Conservation (phyloP, 805 yeast species). For the Lachancea kluyveri region DNA sequence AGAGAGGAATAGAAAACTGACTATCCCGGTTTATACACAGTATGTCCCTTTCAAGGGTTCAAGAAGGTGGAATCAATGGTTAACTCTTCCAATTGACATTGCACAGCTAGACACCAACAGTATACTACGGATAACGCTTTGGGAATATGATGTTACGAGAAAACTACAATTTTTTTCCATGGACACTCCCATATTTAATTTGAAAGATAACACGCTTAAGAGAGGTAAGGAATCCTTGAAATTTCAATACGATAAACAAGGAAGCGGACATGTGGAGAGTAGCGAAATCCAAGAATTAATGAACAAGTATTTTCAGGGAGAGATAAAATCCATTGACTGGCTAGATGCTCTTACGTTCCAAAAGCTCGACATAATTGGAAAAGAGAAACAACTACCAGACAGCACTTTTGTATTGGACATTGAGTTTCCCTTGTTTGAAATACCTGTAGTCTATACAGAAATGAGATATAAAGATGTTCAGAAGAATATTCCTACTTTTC, state of each 20-base stretch:
- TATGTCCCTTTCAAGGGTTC: conserved; percentile 40
- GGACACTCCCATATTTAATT: conserved; percentile 52
- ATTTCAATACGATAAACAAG: conserved; percentile 31
- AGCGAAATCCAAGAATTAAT: conserved; percentile 42
- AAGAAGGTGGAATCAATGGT: conserved; percentile 66
- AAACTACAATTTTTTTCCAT: conserved; percentile 54
- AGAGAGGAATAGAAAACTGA: conserved; percentile 40
- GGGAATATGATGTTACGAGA: conserved; percentile 59
- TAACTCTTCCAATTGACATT: conserved; percentile 64
- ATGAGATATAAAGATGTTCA: conserved; percentile 34
- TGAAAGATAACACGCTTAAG: conserved; percentile 49
- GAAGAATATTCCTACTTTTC: conserved; percentile 32
- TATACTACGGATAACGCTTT: conserved; percentile 52
- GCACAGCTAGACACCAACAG: conserved; percentile 64
- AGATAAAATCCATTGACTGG: conserved; percentile 60
- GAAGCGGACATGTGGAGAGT: conserved; percentile 24
- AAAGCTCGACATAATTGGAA: conserved; percentile 32
- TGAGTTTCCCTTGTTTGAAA: conserved; percentile 60
- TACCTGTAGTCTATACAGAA: conserved; percentile 68
- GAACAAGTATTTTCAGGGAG: conserved; percentile 64
- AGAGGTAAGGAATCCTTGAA: conserved; percentile 63
- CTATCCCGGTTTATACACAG: conserved; percentile 44
- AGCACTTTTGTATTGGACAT: conserved; percentile 37
- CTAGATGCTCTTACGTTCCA: conserved; percentile 61
- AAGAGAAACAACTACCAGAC: conserved; percentile 16